Evolutionary conservation across 2,329 filamentous ascomycete species (phyloP), one percentile per base, ranked within the genome.

Genomic region (Paraphaeosphaeria sporulosa): DNA sequence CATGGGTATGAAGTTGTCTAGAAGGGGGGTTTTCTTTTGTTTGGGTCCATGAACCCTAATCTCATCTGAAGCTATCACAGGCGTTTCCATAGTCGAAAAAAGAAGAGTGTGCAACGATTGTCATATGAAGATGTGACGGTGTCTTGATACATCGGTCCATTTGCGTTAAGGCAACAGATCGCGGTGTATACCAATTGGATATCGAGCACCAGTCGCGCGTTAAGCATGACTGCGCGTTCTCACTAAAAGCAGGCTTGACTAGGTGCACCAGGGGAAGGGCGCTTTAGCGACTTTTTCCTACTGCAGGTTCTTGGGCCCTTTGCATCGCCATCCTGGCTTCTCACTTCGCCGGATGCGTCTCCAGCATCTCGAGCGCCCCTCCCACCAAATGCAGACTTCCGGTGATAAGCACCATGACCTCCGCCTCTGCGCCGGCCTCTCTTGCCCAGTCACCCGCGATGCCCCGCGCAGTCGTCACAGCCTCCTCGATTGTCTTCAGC

Each of bases 331-430:
- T 40, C 13, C 36, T n/a, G 8, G 36, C 5, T n/a, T 40, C 27
- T 67, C 62, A 68, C 27, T 23, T 61, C 27, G 55, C 38, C 19
- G 53, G 59, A 30, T 57, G 60, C 7, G 69, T 73, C 66, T 91
- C 92, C 60, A 96, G 77, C 0, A 91, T 88, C 74, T 91, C 89
- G 55, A 96, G 80, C 48, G 93, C 82, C 12, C 90, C 91, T 8
- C 93, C 93, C 0, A 94, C 92, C 42, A 97, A 83, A 81, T 96
- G 90, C 71, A 96, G 79, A 75, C 92, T 96, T 2, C 93, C 93
- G 15, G 93, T 96, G 10, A 92, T 89, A 57, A 97, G 79, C 0
- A 89, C 87, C 74, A 88, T 86, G 17, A 87, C 82, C 52, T 83
- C 82, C 2, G 74, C 67, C 53, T 79, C 62, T n/a, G 73, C 69